Base-by-base conservation (phyloP, 306 rosid genomes). In the Rosa chinensis region DNA sequence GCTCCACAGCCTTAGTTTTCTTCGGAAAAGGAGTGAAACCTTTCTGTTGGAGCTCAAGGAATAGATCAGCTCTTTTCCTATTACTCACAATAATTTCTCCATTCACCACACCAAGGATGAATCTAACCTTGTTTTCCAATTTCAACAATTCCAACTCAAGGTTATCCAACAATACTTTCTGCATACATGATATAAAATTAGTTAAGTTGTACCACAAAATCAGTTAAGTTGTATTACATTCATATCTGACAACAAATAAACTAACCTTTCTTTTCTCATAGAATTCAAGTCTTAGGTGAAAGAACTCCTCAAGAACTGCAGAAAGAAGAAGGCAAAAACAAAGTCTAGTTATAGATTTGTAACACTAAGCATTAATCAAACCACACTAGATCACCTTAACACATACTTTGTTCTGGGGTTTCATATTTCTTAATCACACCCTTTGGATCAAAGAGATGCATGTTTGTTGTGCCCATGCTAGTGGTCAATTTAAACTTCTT, bases 291-390 rank as follows among this genome's bases (percentile, higher is more conserved):
- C 99, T 81, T 6, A 92, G 81, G 69, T 86, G 93, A 62, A 85
- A 92, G 78, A 95, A 94, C 7, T 95, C 99, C 75, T 87, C 94
- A 10, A 95, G 94, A 84, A 95, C 98, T 95, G 95, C 88, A 85
- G 5, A 66, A 79, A 50, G 25, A 75, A 78, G 52, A 20, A 48
- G 37, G 23, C 8, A 76, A 61, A 62, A 70, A 56, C 47, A 80
- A 14, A 81, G 80, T 16, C 28, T 45, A 12, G 42, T 40, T 56
- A 69, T 5, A 69, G 11, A 12, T 6, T 35, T 28, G 35, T 20
- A 73, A 53, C 40, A 28, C 13, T 44, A 21, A 50, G 14, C 52
- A 59, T 20, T 23, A 23, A 62, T 13, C n/a, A 49, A 61, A 11
- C 21, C 13, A 23, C 25, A 0, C 13, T 3, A 70, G 37, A 25